phyloP scores from a whole-genome alignment of 768 basidiomycete species.

The Amanita thiersii region DNA sequence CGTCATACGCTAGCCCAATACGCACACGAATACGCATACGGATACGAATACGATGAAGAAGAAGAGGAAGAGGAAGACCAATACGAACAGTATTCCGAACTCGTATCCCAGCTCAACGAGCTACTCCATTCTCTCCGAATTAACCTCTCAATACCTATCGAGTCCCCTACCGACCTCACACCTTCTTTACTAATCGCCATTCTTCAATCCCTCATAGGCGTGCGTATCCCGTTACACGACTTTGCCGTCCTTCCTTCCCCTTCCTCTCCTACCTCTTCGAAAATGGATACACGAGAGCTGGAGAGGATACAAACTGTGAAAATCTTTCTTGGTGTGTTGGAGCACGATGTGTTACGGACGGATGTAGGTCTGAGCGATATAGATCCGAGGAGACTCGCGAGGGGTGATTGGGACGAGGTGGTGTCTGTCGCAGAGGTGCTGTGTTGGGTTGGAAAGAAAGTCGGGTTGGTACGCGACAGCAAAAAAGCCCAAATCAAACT shows the following conservation, averaged over 20 bases:
- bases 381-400: slow-evolving; percentile 57
- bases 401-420: slow-evolving; percentile 60
- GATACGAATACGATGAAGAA: not conserved
- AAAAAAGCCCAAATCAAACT: too few species aligned
- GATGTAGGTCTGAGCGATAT: slow-evolving; percentile 60
- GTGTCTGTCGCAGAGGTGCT: slow-evolving; percentile 57
- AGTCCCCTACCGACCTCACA: slow-evolving; percentile 54
- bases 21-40: too few species aligned
- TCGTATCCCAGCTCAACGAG: slow-evolving; percentile 32
- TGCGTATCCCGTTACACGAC: slow-evolving; percentile 40
- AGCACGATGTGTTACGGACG: slow-evolving; percentile 49
- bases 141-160: slow-evolving; percentile 35
- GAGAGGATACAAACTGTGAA: slow-evolving; percentile 60
- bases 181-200: slow-evolving; percentile 66
- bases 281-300: slow-evolving; percentile 13
- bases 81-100: slow-evolving; percentile 8
- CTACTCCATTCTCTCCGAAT: slow-evolving; percentile 32
- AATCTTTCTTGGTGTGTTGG: slow-evolving; percentile 66
- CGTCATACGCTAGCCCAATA: too few species aligned
- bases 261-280: slow-evolving; percentile 12
- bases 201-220: slow-evolving; percentile 51
- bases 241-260: slow-evolving; percentile 9
- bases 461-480: slow-evolving; percentile 22
- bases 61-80: slow-evolving; percentile 1
- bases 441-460: slow-evolving; percentile 56